Percentiles rank a stretch among this genome's conserved stretches.
These are phyloP conservation scores for Tuber magnatum DNA, from an alignment of 495 filamentous ascomycete genomes.

Conservation along the genomic window DNA sequence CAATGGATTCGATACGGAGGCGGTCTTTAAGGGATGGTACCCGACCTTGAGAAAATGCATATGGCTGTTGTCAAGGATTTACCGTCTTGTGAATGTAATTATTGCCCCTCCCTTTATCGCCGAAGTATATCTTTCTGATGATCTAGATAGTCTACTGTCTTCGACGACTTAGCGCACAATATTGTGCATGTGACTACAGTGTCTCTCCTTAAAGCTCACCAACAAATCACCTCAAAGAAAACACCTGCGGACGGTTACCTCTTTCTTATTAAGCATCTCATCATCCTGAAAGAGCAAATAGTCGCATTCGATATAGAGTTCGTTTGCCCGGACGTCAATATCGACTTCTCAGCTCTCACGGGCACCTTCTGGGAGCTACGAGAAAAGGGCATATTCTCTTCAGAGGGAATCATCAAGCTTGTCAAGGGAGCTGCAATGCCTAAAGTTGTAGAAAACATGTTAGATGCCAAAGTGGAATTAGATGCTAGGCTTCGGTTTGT, in stretches of 20 bases:
- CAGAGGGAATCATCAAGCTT: constrained; percentile 53
- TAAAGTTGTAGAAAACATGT: constrained; percentile 59
- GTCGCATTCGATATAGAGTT: constrained; percentile 70
- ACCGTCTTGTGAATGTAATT: constrained; percentile 56
- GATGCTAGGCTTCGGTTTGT: constrained; percentile 40
- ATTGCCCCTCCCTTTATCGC: constrained; percentile 40
- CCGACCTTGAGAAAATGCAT: constrained; percentile 69
- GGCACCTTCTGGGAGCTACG: constrained; percentile 67
- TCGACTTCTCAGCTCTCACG: constrained; percentile 63
- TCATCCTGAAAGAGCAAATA: constrained; percentile 69
- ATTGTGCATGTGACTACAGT: constrained; percentile 66
- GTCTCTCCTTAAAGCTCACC: constrained; percentile 57
- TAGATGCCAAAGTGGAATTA: constrained; percentile 55
- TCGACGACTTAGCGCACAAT: constrained; percentile 69
- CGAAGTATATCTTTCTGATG: constrained; percentile 3
- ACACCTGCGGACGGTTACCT: constrained; percentile 56
- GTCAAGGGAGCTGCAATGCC: constrained; percentile 56
- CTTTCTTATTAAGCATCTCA: constrained; percentile 66
- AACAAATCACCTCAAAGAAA: constrained; percentile 47
- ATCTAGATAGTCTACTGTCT: constrained; percentile 52
- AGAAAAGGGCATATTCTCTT: constrained; percentile 64
- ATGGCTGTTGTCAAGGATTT: constrained; percentile 68
- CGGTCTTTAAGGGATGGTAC: constrained; percentile 50
- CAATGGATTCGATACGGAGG: constrained; percentile 45
- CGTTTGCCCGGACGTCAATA: constrained; percentile 56